A percentile compares a stretch with the other conserved stretches of the same genome.
Conservation (phyloP, 345 rosid genomes). For the Acer campestre region DNA sequence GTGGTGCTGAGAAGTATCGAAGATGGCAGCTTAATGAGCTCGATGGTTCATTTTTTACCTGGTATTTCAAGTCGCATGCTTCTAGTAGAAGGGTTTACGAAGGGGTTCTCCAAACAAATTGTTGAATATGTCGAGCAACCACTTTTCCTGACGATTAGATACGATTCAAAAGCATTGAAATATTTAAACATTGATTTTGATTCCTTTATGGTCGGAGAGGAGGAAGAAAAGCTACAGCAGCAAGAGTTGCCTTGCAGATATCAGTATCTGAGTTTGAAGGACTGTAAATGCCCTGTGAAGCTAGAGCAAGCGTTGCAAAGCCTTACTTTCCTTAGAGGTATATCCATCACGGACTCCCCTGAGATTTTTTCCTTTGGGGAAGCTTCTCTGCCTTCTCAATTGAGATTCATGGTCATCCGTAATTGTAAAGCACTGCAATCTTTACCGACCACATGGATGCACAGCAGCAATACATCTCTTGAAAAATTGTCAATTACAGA, state of each 20-base stretch:
- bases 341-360: neutral
- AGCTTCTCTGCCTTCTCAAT: neutral
- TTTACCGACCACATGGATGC: neutral
- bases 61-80: too few species aligned
- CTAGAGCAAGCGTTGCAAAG: neutral
- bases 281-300: constrained; percentile 14
- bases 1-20: neutral
- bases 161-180: accelerated
- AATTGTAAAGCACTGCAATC: neutral
- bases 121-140: neutral
- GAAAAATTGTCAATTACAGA: neutral
- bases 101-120: neutral
- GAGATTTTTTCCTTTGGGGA: neutral
- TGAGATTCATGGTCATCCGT: neutral
- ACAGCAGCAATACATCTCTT: constrained; percentile 1
- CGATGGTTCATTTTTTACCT: neutral
- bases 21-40: neutral
- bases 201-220: neutral
- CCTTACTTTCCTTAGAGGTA: constrained; percentile 16
- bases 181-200: neutral
- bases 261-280: neutral
- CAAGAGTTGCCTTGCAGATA: neutral
- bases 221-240: neutral
- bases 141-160: neutral
- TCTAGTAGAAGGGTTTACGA: neutral